Percentiles rank a stretch among this genome's conserved stretches.
Conservation (phyloP, 805 yeast species). For the Starmerella vitae region DNA sequence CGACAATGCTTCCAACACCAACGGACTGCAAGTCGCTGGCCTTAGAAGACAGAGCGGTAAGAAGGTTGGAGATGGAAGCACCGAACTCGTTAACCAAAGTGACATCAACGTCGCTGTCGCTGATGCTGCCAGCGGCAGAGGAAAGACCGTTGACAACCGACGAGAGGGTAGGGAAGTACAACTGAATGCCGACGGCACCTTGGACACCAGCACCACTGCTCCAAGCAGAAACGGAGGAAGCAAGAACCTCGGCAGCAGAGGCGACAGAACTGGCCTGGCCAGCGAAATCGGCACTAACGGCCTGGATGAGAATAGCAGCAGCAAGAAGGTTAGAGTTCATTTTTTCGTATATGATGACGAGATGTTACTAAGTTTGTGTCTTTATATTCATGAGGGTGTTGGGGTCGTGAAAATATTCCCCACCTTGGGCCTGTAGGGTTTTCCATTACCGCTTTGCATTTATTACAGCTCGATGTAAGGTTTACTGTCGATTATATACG, state of each 20-base stretch:
- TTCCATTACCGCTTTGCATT: too few relatives aligned
- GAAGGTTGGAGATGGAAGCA: slow-evolving; percentile 16
- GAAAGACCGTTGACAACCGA: slow-evolving; percentile 16
- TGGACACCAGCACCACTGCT: slow-evolving; percentile 18
- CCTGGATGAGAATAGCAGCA: slow-evolving; percentile 17
- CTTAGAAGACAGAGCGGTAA: slow-evolving; percentile 19
- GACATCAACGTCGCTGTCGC: slow-evolving; percentile 12
- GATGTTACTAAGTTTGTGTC: too few relatives aligned
- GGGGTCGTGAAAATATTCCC: too few relatives aligned
- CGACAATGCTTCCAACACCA: slow-evolving; percentile 19
- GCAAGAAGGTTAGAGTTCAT: slow-evolving; percentile 19
- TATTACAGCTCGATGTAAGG: too few relatives aligned
- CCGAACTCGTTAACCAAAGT: slow-evolving; percentile 10
- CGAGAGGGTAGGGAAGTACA: slow-evolving; percentile 17
- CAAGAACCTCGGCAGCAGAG: slow-evolving; percentile 15
- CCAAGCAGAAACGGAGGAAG: slow-evolving; percentile 12
- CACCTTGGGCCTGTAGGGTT: too few relatives aligned
- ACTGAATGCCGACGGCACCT: slow-evolving; percentile 26
- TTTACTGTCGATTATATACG: too few relatives aligned
- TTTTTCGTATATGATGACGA: too few relatives aligned
- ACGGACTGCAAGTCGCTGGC: slow-evolving; percentile 20
- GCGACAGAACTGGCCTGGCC: slow-evolving; percentile 13
- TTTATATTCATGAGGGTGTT: too few relatives aligned
- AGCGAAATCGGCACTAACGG: slow-evolving; percentile 13
- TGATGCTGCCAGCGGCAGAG: slow-evolving; percentile 7